These are phyloP conservation scores for Medicago arabica DNA, from an alignment of 306 rosid genomes.

Conservation along the genomic window DNA sequence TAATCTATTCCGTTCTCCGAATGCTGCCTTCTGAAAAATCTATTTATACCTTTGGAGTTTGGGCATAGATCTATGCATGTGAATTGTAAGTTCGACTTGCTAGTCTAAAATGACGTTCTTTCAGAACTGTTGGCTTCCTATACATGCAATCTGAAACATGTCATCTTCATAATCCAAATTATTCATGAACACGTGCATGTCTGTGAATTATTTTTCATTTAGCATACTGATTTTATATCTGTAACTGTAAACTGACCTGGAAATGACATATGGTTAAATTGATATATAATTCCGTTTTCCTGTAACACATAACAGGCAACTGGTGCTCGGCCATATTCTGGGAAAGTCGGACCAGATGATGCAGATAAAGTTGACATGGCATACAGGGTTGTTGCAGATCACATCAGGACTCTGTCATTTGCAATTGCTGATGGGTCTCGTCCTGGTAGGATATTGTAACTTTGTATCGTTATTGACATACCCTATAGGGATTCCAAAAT, in stretches of 20 bases:
- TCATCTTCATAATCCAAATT: not conserved
- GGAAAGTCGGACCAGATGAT: conserved; percentile 89
- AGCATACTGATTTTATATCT: not conserved
- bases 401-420: conserved; percentile 76
- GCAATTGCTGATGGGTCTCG: conserved; percentile 99
- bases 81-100: no score
- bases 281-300: conserved; percentile 17
- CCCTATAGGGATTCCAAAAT: not conserved
- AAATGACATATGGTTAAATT: not conserved
- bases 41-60: no score
- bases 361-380: conserved; percentile 94
- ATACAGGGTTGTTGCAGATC: conserved; percentile 81
- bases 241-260: not conserved
- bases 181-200: not conserved
- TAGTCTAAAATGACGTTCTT: no score
- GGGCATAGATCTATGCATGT: no score
- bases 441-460: conserved; percentile 67
- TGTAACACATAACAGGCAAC: conserved; percentile 66
- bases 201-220: not conserved
- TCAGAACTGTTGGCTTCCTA: no score
- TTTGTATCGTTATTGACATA: not conserved
- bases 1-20: no score
- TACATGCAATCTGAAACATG: not conserved
- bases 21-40: no score
- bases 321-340: conserved; percentile 84